phyloP scores from a whole-genome alignment of 208 protist genomes.

The Acanthamoeba divionensis region DNA sequence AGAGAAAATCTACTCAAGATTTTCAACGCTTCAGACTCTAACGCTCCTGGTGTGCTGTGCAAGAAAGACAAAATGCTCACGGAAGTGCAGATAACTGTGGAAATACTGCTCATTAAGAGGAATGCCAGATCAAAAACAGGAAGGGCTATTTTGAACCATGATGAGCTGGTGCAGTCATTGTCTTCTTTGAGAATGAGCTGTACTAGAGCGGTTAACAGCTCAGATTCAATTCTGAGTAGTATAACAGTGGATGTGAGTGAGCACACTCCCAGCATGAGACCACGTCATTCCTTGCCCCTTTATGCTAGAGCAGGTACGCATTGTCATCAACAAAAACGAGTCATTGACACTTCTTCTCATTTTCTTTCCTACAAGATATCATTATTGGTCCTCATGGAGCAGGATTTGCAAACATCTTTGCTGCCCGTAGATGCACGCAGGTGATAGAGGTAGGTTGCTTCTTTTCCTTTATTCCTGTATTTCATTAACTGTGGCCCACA shows the following conservation, averaged over 20 bases:
- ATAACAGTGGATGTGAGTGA: too few species aligned
- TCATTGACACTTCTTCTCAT: too few species aligned
- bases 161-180: neutral
- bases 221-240: too few species aligned
- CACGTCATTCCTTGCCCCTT: too few species aligned
- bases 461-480: neutral
- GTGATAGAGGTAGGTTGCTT: neutral
- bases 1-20: neutral
- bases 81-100: neutral
- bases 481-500: neutral
- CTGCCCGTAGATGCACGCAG: neutral
- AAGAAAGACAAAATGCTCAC: too few species aligned
- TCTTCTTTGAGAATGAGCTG: neutral
- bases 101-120: neutral
- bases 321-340: too few species aligned
- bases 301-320: too few species aligned
- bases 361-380: neutral
- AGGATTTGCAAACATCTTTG: constrained; percentile 18
- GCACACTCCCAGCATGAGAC: too few species aligned
- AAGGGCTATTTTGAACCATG: neutral
- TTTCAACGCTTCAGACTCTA: neutral
- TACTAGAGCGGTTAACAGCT: neutral
- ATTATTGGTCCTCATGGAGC: constrained; percentile 12
- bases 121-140: neutral
- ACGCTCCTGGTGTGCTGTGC: neutral